Evolutionary conservation across 345 rosid species (phyloP), one percentile per base, ranked within the genome.

Genomic region (Rhodamnia rubescens): DNA sequence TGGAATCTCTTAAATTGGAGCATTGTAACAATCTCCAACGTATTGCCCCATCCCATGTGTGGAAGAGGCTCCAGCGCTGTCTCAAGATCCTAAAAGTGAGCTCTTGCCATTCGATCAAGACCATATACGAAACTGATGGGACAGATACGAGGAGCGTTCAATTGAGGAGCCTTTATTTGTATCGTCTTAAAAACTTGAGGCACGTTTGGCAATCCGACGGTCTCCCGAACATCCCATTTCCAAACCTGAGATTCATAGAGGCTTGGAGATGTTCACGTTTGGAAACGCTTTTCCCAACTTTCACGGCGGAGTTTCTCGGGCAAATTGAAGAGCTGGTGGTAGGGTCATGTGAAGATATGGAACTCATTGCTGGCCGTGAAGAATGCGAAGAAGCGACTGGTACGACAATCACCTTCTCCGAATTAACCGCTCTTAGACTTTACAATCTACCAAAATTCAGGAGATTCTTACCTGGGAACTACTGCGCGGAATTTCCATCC

Each of bases 61-160:
- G 61, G 61, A 24, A 56, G 27, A 56, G 14, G 6, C 6, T 10
- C 0, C 61, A 56, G 6, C 0, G 1, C 0, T 9, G 2, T 24
- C 61, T 56, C 2, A 0, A 10, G 6, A 4, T 0, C 6, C 27
- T 56, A 24, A 0, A 22, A 10, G 27, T 56, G 29, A 11, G 6
- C 1, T 58, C 64, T 4, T 58, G 64, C 29, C 4, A 1, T 1
- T 58, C 29, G 64, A 1, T 58, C 4, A 0, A 26, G 29, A 58
- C 26, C 64, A 58, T 26, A n/a, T n/a, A 58, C 0, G 7, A 58
- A 58, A 2, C 29, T 5, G 64, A 58, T 5, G 64, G 61, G 61
- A 58, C 16, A 6, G 0, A 12, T 12, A n/a, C 2, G 1, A 11
- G 26, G 16, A 26, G 69, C 26, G 16, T 0, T 5, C n/a, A n/a